Conservation (phyloP, 2,329 filamentous ascomycete species). For the Fusarium pseudograminearum region DNA sequence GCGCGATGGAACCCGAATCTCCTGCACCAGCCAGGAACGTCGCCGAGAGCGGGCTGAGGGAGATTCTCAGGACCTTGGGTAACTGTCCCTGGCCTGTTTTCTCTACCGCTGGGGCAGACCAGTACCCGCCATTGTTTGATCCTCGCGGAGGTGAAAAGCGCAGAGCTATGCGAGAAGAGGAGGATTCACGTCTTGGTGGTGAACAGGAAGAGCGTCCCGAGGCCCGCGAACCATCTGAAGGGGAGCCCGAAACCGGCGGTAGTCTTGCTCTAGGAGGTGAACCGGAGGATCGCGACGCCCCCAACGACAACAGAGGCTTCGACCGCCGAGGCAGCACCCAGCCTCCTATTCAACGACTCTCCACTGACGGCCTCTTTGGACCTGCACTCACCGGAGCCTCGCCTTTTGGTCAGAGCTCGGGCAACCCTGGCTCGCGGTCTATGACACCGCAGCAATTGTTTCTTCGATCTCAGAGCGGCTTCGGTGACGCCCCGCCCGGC, state of each 20-base stretch:
- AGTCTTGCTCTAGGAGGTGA: slow-evolving; percentile 93
- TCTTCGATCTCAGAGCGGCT: slow-evolving; percentile 72
- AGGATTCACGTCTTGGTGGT: slow-evolving; percentile 63
- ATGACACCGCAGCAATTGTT: slow-evolving; percentile 84
- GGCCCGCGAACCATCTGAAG: slow-evolving; percentile 68
- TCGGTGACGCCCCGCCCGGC: slow-evolving; percentile 70
- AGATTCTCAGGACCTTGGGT: slow-evolving; percentile 55
- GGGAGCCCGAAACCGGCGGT: slow-evolving; percentile 81
- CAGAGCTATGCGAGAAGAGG: slow-evolving; percentile 80
- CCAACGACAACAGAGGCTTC: slow-evolving; percentile 63
- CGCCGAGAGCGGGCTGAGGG: slow-evolving; percentile 49
- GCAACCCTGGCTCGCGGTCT: slow-evolving; percentile 71
- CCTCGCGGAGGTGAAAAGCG: slow-evolving; percentile 84
- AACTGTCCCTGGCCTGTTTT: slow-evolving; percentile 52
- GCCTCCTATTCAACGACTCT: slow-evolving; percentile 78
- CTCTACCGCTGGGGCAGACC: slow-evolving; percentile 34
- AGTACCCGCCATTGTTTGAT: slow-evolving; percentile 81
- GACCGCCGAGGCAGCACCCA: slow-evolving; percentile 76
- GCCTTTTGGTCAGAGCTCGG: slow-evolving; percentile 61
- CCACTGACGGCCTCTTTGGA: slow-evolving; percentile 66
- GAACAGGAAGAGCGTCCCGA: slow-evolving; percentile 64
- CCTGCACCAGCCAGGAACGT: slow-evolving; percentile 22
- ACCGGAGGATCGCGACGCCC: slow-evolving; percentile 80
- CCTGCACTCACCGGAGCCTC: slow-evolving; percentile 59
- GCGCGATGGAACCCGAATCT: slow-evolving; percentile 33